A percentile compares a stretch with the other conserved stretches of the same genome.
Conservation (phyloP, 2,329 filamentous ascomycete species). For the Spiromastix sp. region DNA sequence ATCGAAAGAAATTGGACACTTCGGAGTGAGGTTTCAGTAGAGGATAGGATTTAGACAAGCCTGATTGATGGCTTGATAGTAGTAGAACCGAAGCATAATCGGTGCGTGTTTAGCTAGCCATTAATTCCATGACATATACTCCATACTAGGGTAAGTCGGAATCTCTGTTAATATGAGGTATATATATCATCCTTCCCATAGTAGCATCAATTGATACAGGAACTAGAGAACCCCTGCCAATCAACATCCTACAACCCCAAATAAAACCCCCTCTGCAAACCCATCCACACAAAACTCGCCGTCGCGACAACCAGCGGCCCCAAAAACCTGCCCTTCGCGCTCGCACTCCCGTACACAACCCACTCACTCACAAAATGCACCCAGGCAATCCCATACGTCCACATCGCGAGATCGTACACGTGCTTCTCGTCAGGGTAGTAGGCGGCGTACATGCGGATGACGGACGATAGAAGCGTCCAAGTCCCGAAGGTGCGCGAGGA, state of each 20-base stretch:
- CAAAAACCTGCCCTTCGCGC: slow-evolving; percentile 49
- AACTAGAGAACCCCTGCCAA: too few species aligned
- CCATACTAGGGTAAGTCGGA: too few species aligned
- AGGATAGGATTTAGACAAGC: neutral
- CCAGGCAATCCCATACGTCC: slow-evolving; percentile 71
- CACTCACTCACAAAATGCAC: slow-evolving; percentile 73
- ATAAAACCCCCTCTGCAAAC: slow-evolving; percentile 41
- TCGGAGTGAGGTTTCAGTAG: neutral
- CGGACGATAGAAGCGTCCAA: slow-evolving; percentile 69
- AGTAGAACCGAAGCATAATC: too few species aligned
- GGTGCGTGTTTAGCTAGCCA: too few species aligned
- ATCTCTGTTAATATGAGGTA: too few species aligned
- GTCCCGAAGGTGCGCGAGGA: slow-evolving; percentile 74
- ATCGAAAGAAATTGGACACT: slow-evolving; percentile 53
- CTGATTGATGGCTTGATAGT: too few species aligned
- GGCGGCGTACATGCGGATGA: slow-evolving; percentile 72
- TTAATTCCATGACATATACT: too few species aligned
- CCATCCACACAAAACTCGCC: slow-evolving; percentile 51
- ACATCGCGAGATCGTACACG: slow-evolving; percentile 70
- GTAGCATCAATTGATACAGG: too few species aligned
- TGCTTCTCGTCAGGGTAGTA: slow-evolving; percentile 65
- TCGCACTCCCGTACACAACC: slow-evolving; percentile 65
- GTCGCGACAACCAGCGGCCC: slow-evolving; percentile 50
- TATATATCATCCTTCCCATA: too few species aligned
- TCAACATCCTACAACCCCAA: too few species aligned